Base-by-base conservation (phyloP, 2,329 filamentous ascomycete species). In the Aspergillus ruber region DNA sequence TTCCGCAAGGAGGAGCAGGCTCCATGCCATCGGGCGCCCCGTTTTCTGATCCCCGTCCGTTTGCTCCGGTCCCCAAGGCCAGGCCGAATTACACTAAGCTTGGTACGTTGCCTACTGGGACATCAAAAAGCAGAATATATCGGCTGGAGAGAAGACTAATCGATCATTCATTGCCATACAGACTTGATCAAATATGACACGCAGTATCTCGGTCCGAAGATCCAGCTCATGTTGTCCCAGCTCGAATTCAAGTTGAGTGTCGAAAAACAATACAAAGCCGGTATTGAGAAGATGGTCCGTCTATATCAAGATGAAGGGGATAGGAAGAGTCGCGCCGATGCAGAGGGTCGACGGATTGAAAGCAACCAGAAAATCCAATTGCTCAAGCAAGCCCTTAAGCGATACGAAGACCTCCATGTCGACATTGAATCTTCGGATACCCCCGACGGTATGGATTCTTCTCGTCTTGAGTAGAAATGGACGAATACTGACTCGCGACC, bases 151-250 rank as follows among this genome's bases (percentile, higher is more conserved):
- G 10, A 18, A 36, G 17, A 18, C 33, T 18, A 39, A 20, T 33
- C 39, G 36, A 38, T 21, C 5, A 7, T n/a, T 17, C 13, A 39
- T 45, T 25, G 29, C 36, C n/a, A 12, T 47, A 8, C 57, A 96
- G 93, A 98, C 72, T 77, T 98, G 54, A 96, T 98, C 74, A 97
- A 97, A 82, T 95, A 94, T 72, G 93, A 98, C 66, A 96, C 90
- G 27, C 87, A 88, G 15, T 88, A 96, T 67, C 84, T 98, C 53
- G 93, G 93, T 29, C 91, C 93, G 51, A 90, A 94, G 58, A 98
- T 98, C 63, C 93, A 98, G 74, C 86, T 97, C 63, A 98, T 98
- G 93, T 77, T 98, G 63, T 95, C 93, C 42, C 93, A 98, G 70
- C 85, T 98, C 54, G 90, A 97, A 70, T 98, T 98, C 76, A 98